These are phyloP conservation scores for Umbellularia californica DNA, from an alignment of 164 flowering plant species.

Conservation along the genomic window DNA sequence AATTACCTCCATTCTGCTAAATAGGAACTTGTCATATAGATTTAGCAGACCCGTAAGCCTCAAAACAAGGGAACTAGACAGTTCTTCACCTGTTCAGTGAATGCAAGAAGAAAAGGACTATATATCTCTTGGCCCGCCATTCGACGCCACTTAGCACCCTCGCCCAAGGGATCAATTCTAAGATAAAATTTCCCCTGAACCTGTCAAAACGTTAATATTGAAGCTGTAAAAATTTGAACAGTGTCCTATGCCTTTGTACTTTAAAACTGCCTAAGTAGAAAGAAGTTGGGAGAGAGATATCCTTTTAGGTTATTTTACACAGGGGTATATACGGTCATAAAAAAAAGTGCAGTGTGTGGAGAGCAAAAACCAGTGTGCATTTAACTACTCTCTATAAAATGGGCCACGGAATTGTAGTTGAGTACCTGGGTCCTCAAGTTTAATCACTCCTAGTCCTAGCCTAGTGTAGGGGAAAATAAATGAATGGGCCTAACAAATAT, in stretches of 20 bases:
- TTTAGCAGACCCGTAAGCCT: background rate
- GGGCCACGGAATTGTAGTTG: no score
- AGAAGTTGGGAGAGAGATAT: no score
- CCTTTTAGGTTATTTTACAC: background rate
- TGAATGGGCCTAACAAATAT: no score
- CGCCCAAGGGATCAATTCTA: slow-evolving; percentile 78
- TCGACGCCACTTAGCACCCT: slow-evolving; percentile 96
- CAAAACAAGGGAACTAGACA: slow-evolving; percentile 2
- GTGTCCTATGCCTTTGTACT: background rate
- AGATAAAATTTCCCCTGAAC: slow-evolving; percentile 75
- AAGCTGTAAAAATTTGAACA: background rate
- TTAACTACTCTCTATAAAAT: no score
- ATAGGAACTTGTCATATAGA: slow-evolving; percentile 7
- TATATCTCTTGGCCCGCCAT: slow-evolving; percentile 85
- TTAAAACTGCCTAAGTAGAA: background rate
- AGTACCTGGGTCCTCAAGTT: no score
- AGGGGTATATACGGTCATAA: no score
- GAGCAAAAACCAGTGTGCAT: no score
- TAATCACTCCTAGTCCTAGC: no score
- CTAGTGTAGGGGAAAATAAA: no score
- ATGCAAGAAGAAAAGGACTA: slow-evolving; percentile 86
- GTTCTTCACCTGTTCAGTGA: slow-evolving; percentile 64
- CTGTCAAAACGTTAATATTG: slow-evolving; percentile 30
- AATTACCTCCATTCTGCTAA: slow-evolving; percentile 57
- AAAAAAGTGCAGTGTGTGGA: no score